A percentile compares a stretch with the other conserved stretches of the same genome.
phyloP scores from a whole-genome alignment of 2,329 filamentous ascomycete genomes.

The Cladosporium sp. region DNA sequence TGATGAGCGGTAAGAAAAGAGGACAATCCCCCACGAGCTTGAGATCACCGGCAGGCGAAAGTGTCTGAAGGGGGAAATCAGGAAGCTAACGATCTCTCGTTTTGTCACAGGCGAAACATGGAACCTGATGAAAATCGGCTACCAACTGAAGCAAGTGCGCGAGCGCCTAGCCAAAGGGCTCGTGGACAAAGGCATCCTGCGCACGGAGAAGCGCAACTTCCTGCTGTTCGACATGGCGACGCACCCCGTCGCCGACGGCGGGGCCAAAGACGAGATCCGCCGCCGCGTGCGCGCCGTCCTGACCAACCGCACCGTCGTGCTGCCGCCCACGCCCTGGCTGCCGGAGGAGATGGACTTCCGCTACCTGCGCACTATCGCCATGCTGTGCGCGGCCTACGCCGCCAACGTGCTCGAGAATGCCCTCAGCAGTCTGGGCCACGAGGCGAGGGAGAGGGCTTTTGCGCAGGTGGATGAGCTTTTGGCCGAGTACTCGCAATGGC shows the following conservation, averaged over 20 bases:
- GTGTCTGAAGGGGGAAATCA: background rate
- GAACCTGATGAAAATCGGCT: constrained; percentile 99
- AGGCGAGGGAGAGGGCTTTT: constrained; percentile 90
- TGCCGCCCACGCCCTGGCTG: constrained; percentile 80
- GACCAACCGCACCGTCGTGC: constrained; percentile 88
- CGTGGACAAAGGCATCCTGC: constrained; percentile 96
- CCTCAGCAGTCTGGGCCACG: constrained; percentile 87
- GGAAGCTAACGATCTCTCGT: constrained; percentile 21
- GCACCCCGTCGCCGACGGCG: constrained; percentile 92
- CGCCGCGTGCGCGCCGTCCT: constrained; percentile 88
- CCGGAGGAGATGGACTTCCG: constrained; percentile 94
- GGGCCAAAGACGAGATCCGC: constrained; percentile 96
- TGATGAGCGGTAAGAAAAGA: constrained; percentile 88
- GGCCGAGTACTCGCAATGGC: constrained; percentile 96
- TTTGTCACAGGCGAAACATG: constrained; percentile 78
- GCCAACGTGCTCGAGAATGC: constrained; percentile 98
- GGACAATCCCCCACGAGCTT: too few relatives aligned
- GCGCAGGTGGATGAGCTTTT: constrained; percentile 95
- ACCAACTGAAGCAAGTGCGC: constrained; percentile 98
- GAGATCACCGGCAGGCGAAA: background rate
- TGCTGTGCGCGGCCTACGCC: constrained; percentile 97
- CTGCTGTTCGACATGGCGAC: constrained; percentile 99
- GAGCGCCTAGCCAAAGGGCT: constrained; percentile 95
- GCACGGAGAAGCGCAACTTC: constrained; percentile 99
- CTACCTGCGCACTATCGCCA: constrained; percentile 83